Evolutionary conservation across 1,284 basidiomycete species (phyloP).

Genomic region (Ceratobasidium theobromae): DNA sequence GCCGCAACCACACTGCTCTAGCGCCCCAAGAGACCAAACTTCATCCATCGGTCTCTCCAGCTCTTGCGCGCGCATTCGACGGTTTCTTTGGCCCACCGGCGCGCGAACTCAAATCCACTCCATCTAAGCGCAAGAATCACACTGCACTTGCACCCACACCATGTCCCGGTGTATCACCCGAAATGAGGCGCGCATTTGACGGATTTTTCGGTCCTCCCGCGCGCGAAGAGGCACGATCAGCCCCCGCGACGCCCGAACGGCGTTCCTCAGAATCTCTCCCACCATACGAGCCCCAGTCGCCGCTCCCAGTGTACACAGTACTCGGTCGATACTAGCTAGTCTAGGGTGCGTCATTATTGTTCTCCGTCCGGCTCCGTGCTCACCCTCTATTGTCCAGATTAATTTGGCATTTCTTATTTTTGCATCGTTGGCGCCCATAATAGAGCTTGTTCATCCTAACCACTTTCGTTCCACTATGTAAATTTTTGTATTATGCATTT

Average conservation of each 20-base stretch:
- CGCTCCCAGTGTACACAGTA: conserved; percentile 16
- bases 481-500: not conserved
- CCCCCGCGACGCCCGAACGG: not conserved
- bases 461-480: not conserved
- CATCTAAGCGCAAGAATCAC: not conserved
- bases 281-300: not conserved
- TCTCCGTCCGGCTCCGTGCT: not conserved
- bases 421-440: not conserved
- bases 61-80: conserved; percentile 28
- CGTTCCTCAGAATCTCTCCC: conserved; percentile 17
- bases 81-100: conserved; percentile 30
- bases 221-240: not conserved
- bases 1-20: conserved; percentile 25
- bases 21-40: conserved; percentile 13
- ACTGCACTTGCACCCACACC: conserved; percentile 1
- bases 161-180: conserved; percentile 1
- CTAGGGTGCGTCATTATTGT: not conserved
- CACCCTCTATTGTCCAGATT: not conserved
- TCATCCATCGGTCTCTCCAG: conserved; percentile 7
- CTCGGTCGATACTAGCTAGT: conserved; percentile 14
- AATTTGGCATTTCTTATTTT: not conserved
- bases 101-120: not conserved
- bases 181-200: conserved; percentile 24
- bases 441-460: conserved; percentile 16
- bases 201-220: conserved; percentile 31